Base-by-base conservation (phyloP, 2,329 filamentous ascomycete genomes). In the Pestalotiopsis sp. region DNA sequence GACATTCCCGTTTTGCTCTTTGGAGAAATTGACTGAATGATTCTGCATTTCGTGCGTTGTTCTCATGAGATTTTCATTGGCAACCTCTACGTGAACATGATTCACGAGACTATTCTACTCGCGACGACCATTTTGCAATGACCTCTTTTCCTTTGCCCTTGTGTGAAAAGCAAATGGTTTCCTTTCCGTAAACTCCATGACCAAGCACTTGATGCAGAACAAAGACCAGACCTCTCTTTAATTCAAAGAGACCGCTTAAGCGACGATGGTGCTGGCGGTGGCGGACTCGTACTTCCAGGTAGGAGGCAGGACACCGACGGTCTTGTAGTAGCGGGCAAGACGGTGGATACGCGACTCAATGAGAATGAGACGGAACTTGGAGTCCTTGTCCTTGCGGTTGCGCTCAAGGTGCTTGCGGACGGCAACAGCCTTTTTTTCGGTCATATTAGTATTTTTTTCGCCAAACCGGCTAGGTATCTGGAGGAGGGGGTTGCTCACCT, bases 351-450 rank as follows among this genome's bases (percentile, higher is more conserved):
- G 94, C 83, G 96, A 98, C 91, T 99, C 96, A 87, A 99, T 97
- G 79, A 99, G 93, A 95, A 99, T 99, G 76, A 99, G 93, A 83
- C 96, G 95, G 93, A 99, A 99, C 91, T 99, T 99, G 90, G 92
- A 93, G 90, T 99, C 96, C 90, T 94, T 97, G 91, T 99, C 96
- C 92, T 99, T 99, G 87, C 96, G 95, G 92, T 99, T 99, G 87
- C 94, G 94, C 91, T 98, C 94, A 78, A 99, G 94, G 88, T 99
- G 97, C 93, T 99, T 99, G 89, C 96, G 95, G 88, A 99, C 96
- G 83, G 95, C 92, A 79, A 98, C 95, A 79, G 95, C 95, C 94
- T 96, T 72, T 13, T n/a, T 41, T 61, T 9, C 31, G 49, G 25
- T 23, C 61, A 68, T 49, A 64, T 75, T 75, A 77, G 72, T 56